Evolutionary conservation across 169 alveolate species (phyloP).

Genomic region (Amoebophrya sp.): DNA sequence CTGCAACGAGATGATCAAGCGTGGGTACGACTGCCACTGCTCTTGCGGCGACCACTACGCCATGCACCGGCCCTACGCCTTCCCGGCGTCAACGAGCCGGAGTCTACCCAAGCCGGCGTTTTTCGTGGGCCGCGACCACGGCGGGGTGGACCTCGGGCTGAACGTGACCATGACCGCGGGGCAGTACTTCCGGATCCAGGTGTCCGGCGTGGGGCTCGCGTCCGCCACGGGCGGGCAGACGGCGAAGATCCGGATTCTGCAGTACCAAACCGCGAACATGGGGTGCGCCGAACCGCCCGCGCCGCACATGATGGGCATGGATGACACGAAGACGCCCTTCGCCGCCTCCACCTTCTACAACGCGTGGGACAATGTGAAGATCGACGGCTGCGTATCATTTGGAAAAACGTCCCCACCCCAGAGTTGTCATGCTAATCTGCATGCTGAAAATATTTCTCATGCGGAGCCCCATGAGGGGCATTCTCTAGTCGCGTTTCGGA

Average conservation of each 20-base stretch:
- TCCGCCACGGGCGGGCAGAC: not conserved
- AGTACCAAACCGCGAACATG: not conserved
- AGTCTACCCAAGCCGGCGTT: not conserved
- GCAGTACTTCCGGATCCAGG: not conserved
- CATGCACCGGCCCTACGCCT: not conserved
- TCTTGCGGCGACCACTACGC: not conserved
- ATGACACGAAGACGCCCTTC: not conserved
- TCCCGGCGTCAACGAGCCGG: not conserved
- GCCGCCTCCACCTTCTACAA: not conserved
- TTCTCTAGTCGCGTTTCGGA: too few species aligned
- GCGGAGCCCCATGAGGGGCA: too few species aligned
- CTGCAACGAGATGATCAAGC: not conserved
- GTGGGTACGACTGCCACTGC: conserved; percentile 10
- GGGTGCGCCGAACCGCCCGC: not conserved
- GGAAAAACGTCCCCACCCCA: too few species aligned
- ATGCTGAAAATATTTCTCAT: too few species aligned
- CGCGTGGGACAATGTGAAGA: not conserved
- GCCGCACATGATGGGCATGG: not conserved
- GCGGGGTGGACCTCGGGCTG: not conserved
- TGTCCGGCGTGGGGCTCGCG: not conserved
- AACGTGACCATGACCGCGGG: not conserved
- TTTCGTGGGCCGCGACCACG: not conserved
- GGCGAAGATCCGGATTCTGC: not conserved
- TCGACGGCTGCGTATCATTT: too few species aligned
- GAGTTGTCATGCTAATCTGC: too few species aligned